Evolutionary conservation across 2,329 filamentous ascomycete genomes (phyloP), one percentile per base, ranked within the genome.

Genomic region (Botryotinia convoluta): DNA sequence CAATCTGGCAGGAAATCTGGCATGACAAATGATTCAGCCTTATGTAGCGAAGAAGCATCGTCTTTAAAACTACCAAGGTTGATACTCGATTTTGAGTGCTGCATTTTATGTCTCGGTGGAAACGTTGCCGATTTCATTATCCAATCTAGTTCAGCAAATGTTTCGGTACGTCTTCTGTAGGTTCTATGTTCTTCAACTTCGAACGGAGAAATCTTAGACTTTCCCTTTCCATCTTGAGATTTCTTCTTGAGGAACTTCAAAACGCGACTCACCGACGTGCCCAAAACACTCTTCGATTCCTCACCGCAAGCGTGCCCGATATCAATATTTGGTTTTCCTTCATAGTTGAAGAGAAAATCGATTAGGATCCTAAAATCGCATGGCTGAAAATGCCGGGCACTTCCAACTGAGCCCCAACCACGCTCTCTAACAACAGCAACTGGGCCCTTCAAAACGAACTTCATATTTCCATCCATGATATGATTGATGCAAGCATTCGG

Each of bases 341-440:
- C 65, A 57, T 69, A 69, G n/a, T 59, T 57, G 8, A 42, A 69
- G 12, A 69, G 65, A 5, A 69, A 69, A 20, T 69, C 48, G 5
- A 69, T 69, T 6, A 69, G 18, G 26, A 69, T 69, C 5, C 48
- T 44, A 8, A 69, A 57, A 26, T 69, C 48, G 10, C 10, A 32
- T 26, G 65, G 65, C 20, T 69, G 48, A 69, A 69, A 69, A 69
- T 69, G 48, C 10, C 57, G 48, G 12, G 51, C 35, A 26, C 14
- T 9, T 57, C 48, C 37, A 32, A 26, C 54, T 26, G 2, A 0
- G 29, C n/a, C 65, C 18, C n/a, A 20, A 1, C 65, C 48, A 32
- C n/a, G n/a, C 48, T 69, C 65, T 7, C 65, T 57, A 57, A 59
- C 37, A 57, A 69, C 65, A 32, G 35, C 48, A 57, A 69, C 37